Evolutionary conservation across 306 rosid species (phyloP), one percentile per base, ranked within the genome.

Genomic region (Pachyrhizus erosus): DNA sequence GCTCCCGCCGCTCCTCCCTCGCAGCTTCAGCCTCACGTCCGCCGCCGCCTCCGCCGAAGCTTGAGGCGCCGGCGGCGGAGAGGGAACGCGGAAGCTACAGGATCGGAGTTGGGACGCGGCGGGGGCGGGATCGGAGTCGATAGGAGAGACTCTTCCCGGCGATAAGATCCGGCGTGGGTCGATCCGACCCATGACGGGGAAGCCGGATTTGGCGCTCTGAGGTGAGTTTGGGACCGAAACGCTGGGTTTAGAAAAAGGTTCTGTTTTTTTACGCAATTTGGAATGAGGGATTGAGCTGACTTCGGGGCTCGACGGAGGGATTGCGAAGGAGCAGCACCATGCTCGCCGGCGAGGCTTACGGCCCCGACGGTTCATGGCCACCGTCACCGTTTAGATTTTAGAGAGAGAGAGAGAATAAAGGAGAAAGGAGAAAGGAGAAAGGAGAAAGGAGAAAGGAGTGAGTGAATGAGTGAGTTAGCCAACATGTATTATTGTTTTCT

Each of bases 101-200:
- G 68, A 61, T 24, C 66, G 37, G 3, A 58, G 66, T 26, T 58
- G 66, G 40, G 68, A 27, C 10, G 3, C 20, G 4, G n/a, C n/a
- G 20, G 68, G 39, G 20, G 39, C 18, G 68, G 40, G 40, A 61
- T 61, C 68, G 40, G 68, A 61, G 68, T 61, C 68, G 9, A 61
- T 61, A 20, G 68, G 68, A 61, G 68, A 61, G 20, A 61, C 68
- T 61, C 68, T 26, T 6, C 68, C 68, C 20, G 68, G 68, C 21
- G 68, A 61, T 40, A 61, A 61, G 68, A 61, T 61, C 40, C 66
- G 66, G 34, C 66, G 66, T 8, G 66, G 66, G 66, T 58, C 66
- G 66, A 58, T 58, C 37, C 68, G 68, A 14, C 34, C 66, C 34
- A 58, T 34, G 34, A 61, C 27, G 37, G 68, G 68, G 3, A 61